Percentiles rank a stretch among this genome's conserved stretches.
phyloP scores from a whole-genome alignment of 2,329 filamentous ascomycete species.

The Whalleya microplaca region DNA sequence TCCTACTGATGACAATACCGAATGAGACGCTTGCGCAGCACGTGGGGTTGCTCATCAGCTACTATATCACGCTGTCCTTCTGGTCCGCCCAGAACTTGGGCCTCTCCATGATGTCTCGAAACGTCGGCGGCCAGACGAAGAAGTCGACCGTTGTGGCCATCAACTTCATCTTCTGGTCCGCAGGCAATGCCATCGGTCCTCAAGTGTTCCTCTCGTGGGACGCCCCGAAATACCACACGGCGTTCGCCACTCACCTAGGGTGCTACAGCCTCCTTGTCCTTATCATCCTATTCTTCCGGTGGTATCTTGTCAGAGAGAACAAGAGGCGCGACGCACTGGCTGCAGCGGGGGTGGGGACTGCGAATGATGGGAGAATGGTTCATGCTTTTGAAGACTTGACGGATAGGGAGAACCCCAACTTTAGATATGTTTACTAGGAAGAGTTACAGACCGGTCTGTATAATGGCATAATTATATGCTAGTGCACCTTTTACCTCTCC shows the following conservation, averaged over 20 bases:
- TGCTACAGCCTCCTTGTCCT: conserved; percentile 67
- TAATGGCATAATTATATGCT: neutral
- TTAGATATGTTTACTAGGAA: conserved; percentile 38
- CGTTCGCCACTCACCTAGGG: conserved; percentile 70
- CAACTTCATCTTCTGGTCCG: conserved; percentile 72
- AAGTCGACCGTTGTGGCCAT: conserved; percentile 69
- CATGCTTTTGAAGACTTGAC: conserved; percentile 42
- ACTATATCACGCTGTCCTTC: conserved; percentile 79
- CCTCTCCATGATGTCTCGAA: conserved; percentile 69
- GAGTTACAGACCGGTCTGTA: neutral
- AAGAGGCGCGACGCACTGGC: conserved; percentile 39
- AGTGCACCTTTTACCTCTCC: no score
- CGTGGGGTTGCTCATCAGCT: conserved; percentile 70
- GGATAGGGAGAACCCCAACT: conserved; percentile 41
- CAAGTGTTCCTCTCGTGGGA: conserved; percentile 67
- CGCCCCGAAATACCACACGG: conserved; percentile 68
- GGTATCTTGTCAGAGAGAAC: conserved; percentile 62
- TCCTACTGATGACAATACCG: conserved; percentile 70
- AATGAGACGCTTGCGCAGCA: conserved; percentile 61
- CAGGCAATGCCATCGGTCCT: conserved; percentile 69
- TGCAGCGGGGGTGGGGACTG: conserved; percentile 33
- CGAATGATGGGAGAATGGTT: conserved; percentile 30
- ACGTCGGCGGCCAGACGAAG: conserved; percentile 75
- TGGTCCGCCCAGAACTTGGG: conserved; percentile 73
- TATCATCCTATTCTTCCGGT: conserved; percentile 60